These are phyloP conservation scores for Suillus lakei DNA, from an alignment of 768 basidiomycete genomes.

Conservation along the genomic window DNA sequence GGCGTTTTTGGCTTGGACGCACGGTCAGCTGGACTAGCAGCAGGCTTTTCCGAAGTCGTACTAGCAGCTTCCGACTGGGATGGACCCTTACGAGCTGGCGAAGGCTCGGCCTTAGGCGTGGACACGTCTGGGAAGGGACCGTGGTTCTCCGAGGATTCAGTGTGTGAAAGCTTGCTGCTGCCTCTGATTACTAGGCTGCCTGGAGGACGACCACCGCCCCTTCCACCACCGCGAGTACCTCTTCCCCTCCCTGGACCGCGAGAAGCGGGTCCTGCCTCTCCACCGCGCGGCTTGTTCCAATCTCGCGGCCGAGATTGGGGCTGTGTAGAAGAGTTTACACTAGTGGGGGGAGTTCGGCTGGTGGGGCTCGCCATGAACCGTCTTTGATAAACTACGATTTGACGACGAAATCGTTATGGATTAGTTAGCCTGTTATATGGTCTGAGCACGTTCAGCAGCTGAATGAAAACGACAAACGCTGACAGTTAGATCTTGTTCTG, in stretches of 20 bases:
- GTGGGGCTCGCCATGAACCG: constrained; percentile 50
- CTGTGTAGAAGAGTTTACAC: constrained; percentile 31
- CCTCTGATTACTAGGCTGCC: constrained; percentile 26
- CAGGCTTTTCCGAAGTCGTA: constrained; percentile 26
- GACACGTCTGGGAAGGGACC: constrained; percentile 25
- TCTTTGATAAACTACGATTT: constrained; percentile 3
- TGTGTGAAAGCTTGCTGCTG: constrained; percentile 19
- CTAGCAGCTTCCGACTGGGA: constrained; percentile 23
- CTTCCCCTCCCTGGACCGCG: constrained; percentile 46
- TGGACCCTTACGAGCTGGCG: constrained; percentile 21
- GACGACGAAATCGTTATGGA: not conserved
- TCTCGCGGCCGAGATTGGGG: constrained; percentile 40
- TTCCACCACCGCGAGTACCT: constrained; percentile 39
- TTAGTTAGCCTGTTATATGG: constrained; percentile 1
- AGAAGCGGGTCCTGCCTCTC: constrained; percentile 54
- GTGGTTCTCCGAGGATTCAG: constrained; percentile 23
- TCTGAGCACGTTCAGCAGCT: constrained; percentile 1
- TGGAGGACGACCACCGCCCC: constrained; percentile 35
- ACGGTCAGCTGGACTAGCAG: constrained; percentile 26
- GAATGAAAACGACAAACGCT: not conserved
- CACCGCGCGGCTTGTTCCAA: constrained; percentile 45
- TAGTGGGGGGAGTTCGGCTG: constrained; percentile 31
- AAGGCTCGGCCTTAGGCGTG: constrained; percentile 16
- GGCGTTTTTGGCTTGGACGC: constrained; percentile 25
- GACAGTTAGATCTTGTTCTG: not conserved